A percentile compares a stretch with the other conserved stretches of the same genome.
Evolutionary conservation across 495 filamentous ascomycete genomes (phyloP).

Genomic region (Penicillium manginii): DNA sequence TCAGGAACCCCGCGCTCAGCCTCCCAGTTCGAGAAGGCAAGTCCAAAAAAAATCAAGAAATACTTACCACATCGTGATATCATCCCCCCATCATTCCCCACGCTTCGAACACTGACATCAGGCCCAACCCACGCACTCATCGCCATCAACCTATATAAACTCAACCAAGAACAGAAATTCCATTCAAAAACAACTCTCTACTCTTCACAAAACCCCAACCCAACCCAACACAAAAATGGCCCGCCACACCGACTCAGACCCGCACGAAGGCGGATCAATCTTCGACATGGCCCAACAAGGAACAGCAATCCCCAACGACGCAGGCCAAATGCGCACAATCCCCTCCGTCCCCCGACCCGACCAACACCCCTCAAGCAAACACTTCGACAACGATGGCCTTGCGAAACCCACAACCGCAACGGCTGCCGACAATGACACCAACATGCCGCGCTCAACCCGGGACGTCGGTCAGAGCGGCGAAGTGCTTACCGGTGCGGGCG

Average conservation of each 20-base stretch:
- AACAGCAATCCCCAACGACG: constrained; percentile 58
- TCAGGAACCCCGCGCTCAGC: background rate
- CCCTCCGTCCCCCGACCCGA: constrained; percentile 60
- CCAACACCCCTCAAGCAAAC: constrained; percentile 45
- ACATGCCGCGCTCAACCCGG: constrained; percentile 52
- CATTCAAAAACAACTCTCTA: no score
- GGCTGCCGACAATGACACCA: constrained; percentile 56
- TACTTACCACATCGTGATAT: constrained; percentile 23
- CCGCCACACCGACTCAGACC: constrained; percentile 17
- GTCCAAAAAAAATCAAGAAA: constrained; percentile 12
- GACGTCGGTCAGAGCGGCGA: constrained; percentile 53
- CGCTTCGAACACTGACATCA: constrained; percentile 27
- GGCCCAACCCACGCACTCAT: constrained; percentile 6
- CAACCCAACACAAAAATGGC: constrained; percentile 21
- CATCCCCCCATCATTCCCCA: constrained; percentile 32
- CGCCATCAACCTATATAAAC: no score
- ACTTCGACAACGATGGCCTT: constrained; percentile 35
- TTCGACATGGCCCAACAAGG: constrained; percentile 57
- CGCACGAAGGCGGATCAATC: constrained; percentile 40
- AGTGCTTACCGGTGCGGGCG: constrained; percentile 55
- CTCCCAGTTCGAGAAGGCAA: background rate
- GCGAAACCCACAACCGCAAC: constrained; percentile 39
- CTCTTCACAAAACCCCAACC: background rate
- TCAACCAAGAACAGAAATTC: no score
- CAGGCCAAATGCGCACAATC: constrained; percentile 54